A percentile compares a stretch with the other conserved stretches of the same genome.
Evolutionary conservation across 1,284 basidiomycete species (phyloP).

Genomic region (Vanrija sp.): DNA sequence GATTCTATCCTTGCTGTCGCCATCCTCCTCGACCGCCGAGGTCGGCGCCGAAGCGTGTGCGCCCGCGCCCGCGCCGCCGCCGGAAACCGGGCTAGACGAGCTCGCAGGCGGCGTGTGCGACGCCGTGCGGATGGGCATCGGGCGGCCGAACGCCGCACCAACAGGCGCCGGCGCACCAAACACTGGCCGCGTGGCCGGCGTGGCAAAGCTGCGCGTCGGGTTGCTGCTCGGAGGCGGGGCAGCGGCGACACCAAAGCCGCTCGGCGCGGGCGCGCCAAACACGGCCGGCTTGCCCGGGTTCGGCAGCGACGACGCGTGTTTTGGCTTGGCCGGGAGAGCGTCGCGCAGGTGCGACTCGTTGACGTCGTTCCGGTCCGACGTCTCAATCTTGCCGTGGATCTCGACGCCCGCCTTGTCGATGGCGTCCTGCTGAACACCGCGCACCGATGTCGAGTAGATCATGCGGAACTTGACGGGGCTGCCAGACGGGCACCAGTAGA

Average conservation of each 20-base stretch:
- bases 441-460: constrained; percentile 72
- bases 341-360: constrained; percentile 59
- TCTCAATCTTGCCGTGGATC: constrained; percentile 61
- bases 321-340: constrained; percentile 42
- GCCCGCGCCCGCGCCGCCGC: neutral
- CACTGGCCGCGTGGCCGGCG: constrained; percentile 22
- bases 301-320: neutral
- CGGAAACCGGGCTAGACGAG: constrained; percentile 10
- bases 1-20: constrained; percentile 39
- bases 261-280: constrained; percentile 17
- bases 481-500: constrained; percentile 76
- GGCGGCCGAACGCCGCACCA: constrained; percentile 14
- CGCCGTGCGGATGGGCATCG: constrained; percentile 19
- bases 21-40: constrained; percentile 25
- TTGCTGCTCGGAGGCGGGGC: constrained; percentile 13
- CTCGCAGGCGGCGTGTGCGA: constrained; percentile 20
- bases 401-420: constrained; percentile 53
- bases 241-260: constrained; percentile 18
- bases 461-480: constrained; percentile 79
- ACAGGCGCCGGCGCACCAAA: constrained; percentile 15
- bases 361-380: constrained; percentile 70
- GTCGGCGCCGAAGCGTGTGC: neutral
- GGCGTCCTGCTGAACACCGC: constrained; percentile 58
- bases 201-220: constrained; percentile 16
- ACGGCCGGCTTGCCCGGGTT: constrained; percentile 2